Evolutionary conservation across 495 filamentous ascomycete species (phyloP), one percentile per base, ranked within the genome.

Genomic region (Parathielavia hyrcaniae): DNA sequence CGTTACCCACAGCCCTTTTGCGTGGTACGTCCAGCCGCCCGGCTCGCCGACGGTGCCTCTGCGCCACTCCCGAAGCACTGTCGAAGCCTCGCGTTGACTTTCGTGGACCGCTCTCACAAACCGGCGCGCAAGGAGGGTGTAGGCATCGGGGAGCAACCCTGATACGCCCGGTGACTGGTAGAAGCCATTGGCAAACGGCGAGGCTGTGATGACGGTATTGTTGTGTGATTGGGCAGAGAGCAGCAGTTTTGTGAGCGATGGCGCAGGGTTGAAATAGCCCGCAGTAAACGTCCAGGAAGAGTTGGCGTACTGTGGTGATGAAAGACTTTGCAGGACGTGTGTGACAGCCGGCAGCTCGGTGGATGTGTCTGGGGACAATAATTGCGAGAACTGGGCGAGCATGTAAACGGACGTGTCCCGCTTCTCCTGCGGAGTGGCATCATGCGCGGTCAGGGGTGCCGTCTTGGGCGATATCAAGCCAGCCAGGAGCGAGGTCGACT

Each of bases 191-290:
- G 93, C 95, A 73, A 84, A 83, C 0, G 91, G 93, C 4, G 89
- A 91, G n/a, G 93, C 93, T 5, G 95, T 96, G 51, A 99, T 81
- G 20, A 99, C 85, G 3, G 88, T 93, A 59, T 88, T 91, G 50
- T 75, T 75, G 14, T 67, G 67, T 5, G 85, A 86, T 6, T 77
- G 71, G 16, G 89, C 90, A 17, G 79, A 74, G 17, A 99, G 82
- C 1, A 97, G 75, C 5, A 96, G 79, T 47, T 84, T 79, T 16
- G 87, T 91, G 8, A 96, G 80, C 2, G 83, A 79, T 3, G 91
- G 84, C 40, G 89, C 88, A 50, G 93, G 95, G 72, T 99, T 98
- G 77, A 98, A 98, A 71, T 98, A 98, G 30, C 93, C 93, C 2
- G 93, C 92, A 20, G 93, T 97, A 72, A 98, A 97, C 14, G 89